Conservation (phyloP, 805 yeast genomes). For the Nakazawaea holstii region DNA sequence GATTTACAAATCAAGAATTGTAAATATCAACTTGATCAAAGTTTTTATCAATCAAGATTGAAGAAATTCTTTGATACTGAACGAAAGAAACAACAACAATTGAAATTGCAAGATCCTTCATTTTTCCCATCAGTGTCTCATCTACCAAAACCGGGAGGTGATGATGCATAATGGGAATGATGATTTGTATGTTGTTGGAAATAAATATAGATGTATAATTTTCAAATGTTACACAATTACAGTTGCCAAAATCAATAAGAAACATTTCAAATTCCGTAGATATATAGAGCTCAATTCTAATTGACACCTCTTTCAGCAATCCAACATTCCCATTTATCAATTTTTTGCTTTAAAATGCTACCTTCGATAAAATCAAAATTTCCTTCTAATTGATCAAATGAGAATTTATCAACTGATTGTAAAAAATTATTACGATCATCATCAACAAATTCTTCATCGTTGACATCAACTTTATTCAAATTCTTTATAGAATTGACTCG, state of each 20-base stretch:
- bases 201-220: not conserved
- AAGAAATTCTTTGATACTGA: conserved; percentile 28
- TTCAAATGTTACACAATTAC: not conserved
- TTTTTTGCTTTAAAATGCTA: conserved; percentile 54
- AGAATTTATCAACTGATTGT: conserved; percentile 41
- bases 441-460: conserved; percentile 26
- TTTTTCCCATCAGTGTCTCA: conserved; percentile 33
- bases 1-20: conserved; percentile 28
- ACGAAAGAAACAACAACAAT: conserved; percentile 21
- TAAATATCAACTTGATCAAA: conserved; percentile 32
- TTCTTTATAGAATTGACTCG: conserved; percentile 42
- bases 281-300: conserved; percentile 11
- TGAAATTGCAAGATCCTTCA: conserved; percentile 21
- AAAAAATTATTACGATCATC: conserved; percentile 25
- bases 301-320: conserved; percentile 69
- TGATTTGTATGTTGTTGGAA: no score
- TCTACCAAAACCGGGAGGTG: conserved; percentile 14
- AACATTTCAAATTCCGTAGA: not conserved
- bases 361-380: conserved; percentile 69
- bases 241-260: not conserved
- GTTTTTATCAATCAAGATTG: conserved; percentile 36
- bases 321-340: conserved; percentile 71
- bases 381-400: conserved; percentile 67
- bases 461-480: conserved; percentile 40
- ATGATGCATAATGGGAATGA: no score